Evolutionary conservation across 768 basidiomycete species (phyloP), one percentile per base, ranked within the genome.

Genomic region (Austroboletus eburneus): DNA sequence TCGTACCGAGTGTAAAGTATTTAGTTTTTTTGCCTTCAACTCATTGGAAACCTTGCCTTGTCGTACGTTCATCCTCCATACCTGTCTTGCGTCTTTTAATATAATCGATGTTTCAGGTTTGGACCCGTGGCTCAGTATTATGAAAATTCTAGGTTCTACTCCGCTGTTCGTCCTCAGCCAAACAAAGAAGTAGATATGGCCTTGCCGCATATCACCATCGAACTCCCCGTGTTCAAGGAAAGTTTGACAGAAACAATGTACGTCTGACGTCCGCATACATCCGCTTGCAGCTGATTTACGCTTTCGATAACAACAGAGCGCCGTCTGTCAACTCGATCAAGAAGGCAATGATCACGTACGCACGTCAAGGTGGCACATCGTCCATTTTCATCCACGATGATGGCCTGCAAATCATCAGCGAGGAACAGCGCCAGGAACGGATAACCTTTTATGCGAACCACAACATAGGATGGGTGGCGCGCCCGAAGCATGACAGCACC

Each of bases 141-240:
- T 55, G 82, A 91, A 61, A 92, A 91, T 61, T 90, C 87, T 0
- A 79, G 72, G 41, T 93, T 85, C 66, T 93, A 88, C 62, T 89
- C 87, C 20, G 85, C 87, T 7, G 59, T 79, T 43, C 72, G 72
- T 29, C 84, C 87, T 5, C 68, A 65, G 14, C 68, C 81, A 2
- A 80, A 84, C 59, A 73, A 73, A 33, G 79, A 77, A 9, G 72
- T 88, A 37, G 85, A 87, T 56, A 57, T 70, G 9, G 72, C 69
- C 25, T 69, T 90, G 23, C 87, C 87, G 9, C 87, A 89, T 58
- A 74, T 90, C 29, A 85, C 85, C 7, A 71, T 92, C 45, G 85
- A 91, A 64, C 73, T 93, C 65, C 91, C 91, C 0, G 91, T 92
- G 7, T 93, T 89, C 68, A 92, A 90, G 61, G 87, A 91, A 57